Percentiles rank a stretch among this genome's conserved stretches.
Conservation (phyloP, 306 rosid species). For the Castanea sativa region DNA sequence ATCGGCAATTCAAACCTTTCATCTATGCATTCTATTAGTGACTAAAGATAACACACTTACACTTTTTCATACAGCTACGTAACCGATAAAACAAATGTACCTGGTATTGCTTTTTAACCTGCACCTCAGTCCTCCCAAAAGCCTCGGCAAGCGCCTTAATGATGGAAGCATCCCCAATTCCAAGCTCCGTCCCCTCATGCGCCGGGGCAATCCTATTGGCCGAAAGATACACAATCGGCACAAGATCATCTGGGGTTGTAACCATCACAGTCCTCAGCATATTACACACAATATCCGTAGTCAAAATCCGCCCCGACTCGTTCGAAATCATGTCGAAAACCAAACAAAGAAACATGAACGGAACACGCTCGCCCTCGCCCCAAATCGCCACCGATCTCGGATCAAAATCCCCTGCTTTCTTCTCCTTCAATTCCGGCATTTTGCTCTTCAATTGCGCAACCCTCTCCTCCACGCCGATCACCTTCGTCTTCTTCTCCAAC, state of each 20-base stretch:
- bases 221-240: constrained; percentile 58
- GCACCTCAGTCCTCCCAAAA: constrained; percentile 61
- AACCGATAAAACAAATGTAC: constrained; percentile 19
- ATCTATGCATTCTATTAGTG: neutral
- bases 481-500: constrained; percentile 27
- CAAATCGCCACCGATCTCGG: constrained; percentile 50
- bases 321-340: constrained; percentile 55
- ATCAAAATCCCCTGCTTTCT: constrained; percentile 63
- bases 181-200: constrained; percentile 73
- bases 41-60: neutral
- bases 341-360: constrained; percentile 59
- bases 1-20: neutral
- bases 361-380: constrained; percentile 66
- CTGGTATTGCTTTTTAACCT: constrained; percentile 68
- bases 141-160: constrained; percentile 84
- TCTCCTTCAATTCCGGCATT: constrained; percentile 46
- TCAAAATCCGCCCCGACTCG: constrained; percentile 64
- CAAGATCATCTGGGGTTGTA: constrained; percentile 66
- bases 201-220: constrained; percentile 75
- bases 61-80: neutral
- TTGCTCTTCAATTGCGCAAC: constrained; percentile 46
- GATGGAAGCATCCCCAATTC: constrained; percentile 85
- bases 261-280: constrained; percentile 75
- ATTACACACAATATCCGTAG: constrained; percentile 80
- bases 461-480: constrained; percentile 24